These are phyloP conservation scores for Cordyceps militaris DNA, from an alignment of 2,329 filamentous ascomycete species.

Conservation along the genomic window DNA sequence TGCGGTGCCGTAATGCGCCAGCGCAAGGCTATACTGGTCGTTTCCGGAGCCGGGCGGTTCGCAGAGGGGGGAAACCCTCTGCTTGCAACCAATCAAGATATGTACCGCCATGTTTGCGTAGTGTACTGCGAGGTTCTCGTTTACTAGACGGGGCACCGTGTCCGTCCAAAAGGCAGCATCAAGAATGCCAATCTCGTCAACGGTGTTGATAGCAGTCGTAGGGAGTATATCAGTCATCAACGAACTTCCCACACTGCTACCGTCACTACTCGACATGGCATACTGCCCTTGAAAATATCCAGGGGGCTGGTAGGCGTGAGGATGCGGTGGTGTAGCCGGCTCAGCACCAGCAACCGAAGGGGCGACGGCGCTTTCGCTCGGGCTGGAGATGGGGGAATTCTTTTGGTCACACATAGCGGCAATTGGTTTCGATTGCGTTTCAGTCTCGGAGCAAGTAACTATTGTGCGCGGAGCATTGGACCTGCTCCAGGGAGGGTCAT, in stretches of 20 bases:
- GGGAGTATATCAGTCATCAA: background rate
- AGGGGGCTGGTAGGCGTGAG: background rate
- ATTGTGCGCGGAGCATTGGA: background rate
- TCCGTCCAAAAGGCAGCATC: constrained; percentile 28
- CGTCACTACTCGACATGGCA: background rate
- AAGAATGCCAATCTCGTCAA: constrained; percentile 20
- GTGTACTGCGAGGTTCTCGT: constrained; percentile 26
- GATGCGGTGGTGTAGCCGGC: constrained; percentile 4
- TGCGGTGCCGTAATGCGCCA: constrained; percentile 28
- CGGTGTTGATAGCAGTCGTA: no score
- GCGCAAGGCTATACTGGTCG: constrained; percentile 25
- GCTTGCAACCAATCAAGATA: constrained; percentile 24
- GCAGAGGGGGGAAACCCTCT: constrained; percentile 12
- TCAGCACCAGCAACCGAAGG: constrained; percentile 8
- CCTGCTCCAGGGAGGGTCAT: constrained; percentile 14
- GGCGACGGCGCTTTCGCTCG: constrained; percentile 1
- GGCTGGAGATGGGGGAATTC: background rate
- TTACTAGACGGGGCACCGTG: constrained; percentile 28
- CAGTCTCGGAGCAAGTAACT: background rate
- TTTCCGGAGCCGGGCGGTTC: constrained; percentile 8
- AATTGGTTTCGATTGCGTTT: background rate
- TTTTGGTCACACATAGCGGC: no score
- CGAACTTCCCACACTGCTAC: background rate
- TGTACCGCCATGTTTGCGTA: constrained; percentile 33
- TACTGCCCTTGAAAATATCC: background rate